Evolutionary conservation across 805 yeast species (phyloP).

Genomic region (Nakazawaea peltata): DNA sequence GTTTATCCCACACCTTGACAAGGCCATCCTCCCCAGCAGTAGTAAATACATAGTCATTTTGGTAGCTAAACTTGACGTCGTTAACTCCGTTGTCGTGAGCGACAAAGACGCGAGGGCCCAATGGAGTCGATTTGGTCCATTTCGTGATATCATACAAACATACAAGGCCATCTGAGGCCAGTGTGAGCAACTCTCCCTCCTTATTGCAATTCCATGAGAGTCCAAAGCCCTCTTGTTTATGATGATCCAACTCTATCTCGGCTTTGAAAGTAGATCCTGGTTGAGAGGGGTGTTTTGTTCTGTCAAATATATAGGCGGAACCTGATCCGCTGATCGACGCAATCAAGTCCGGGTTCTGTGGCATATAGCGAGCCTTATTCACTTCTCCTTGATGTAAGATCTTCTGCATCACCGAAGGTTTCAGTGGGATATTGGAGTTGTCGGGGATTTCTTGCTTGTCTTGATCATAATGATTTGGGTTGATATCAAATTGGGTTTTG

Average conservation of each 20-base stretch:
- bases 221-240: slow-evolving; percentile 55
- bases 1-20: slow-evolving; percentile 44
- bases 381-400: slow-evolving; percentile 68
- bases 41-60: slow-evolving; percentile 53
- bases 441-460: slow-evolving; percentile 23
- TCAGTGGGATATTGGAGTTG: slow-evolving; percentile 23
- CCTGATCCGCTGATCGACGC: slow-evolving; percentile 69
- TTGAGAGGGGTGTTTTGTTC: slow-evolving; percentile 68
- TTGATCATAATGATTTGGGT: slow-evolving; percentile 27
- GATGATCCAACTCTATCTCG: slow-evolving; percentile 19
- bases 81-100: slow-evolving; percentile 49
- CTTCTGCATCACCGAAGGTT: slow-evolving; percentile 41
- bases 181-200: slow-evolving; percentile 54
- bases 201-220: slow-evolving; percentile 63
- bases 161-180: slow-evolving; percentile 55
- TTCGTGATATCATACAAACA: slow-evolving; percentile 60
- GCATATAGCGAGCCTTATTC: slow-evolving; percentile 65
- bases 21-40: slow-evolving; percentile 59
- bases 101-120: slow-evolving; percentile 10
- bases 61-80: slow-evolving; percentile 61
- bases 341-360: slow-evolving; percentile 79
- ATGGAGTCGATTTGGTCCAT: slow-evolving; percentile 21
- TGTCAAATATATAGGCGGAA: slow-evolving; percentile 58
- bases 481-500: slow-evolving; percentile 18
- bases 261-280: slow-evolving; percentile 33